Percentiles rank a stretch among this genome's conserved stretches.
These are phyloP conservation scores for Phycomyces nitens DNA, from an alignment of 192 early-diverging fungal species.

Conservation along the genomic window DNA sequence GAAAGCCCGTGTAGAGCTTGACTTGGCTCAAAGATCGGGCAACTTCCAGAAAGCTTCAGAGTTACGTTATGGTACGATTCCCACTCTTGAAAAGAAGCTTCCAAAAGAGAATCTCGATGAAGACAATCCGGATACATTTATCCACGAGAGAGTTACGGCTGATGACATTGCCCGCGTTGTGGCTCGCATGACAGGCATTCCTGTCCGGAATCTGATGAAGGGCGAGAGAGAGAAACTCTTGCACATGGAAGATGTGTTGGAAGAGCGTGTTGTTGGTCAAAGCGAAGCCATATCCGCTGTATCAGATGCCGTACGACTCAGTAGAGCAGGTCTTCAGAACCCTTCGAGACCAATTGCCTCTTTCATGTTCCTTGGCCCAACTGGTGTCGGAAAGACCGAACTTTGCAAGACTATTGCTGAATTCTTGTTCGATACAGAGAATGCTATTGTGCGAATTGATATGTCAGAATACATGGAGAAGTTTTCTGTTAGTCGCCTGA, in stretches of 20 bases:
- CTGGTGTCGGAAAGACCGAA: conserved; percentile 94
- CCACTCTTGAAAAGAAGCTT: conserved; percentile 64
- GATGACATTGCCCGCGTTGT: conserved; percentile 76
- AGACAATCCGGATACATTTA: conserved; percentile 50
- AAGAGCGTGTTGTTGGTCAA: conserved; percentile 78
- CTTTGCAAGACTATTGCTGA: conserved; percentile 73
- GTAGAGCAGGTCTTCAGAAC: conserved; percentile 85
- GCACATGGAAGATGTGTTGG: conserved; percentile 64
- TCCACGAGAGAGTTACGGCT: conserved; percentile 78
- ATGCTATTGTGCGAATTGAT: conserved; percentile 92
- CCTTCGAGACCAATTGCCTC: conserved; percentile 80
- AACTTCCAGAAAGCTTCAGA: conserved; percentile 73
- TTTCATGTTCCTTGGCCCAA: conserved; percentile 96
- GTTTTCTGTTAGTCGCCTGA: conserved; percentile 83
- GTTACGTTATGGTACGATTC: conserved; percentile 76
- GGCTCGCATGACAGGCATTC: conserved; percentile 73
- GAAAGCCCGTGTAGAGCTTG: conserved; percentile 70
- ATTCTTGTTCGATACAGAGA: conserved; percentile 96
- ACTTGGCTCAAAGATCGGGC: conserved; percentile 65
- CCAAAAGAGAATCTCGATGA: conserved; percentile 41
- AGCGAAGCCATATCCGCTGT: conserved; percentile 87
- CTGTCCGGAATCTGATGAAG: conserved; percentile 66
- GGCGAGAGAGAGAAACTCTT: conserved; percentile 70
- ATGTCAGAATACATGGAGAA: conserved; percentile 94
- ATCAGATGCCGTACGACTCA: conserved; percentile 80